Base-by-base conservation (phyloP, 306 rosid species). In the Fagus crenata region DNA sequence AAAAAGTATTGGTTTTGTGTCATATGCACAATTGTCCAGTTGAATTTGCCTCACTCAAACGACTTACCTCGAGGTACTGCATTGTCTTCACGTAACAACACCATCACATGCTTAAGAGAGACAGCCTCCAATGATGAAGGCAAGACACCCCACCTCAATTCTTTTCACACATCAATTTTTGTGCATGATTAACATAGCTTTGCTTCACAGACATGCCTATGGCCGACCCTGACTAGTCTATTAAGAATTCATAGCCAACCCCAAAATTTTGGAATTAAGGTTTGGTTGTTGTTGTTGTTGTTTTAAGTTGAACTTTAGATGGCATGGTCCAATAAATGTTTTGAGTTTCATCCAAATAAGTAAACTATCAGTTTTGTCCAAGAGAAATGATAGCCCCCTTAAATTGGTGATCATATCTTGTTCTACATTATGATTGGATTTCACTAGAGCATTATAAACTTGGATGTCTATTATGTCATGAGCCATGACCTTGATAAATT, bases 111-210 rank as follows among this genome's bases (percentile, higher is more conserved):
- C 80, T 77, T 89, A 78, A 40, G 76, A 74, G 93, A 88, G 53
- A 70, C 88, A 72, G 4, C 83, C 73, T 75, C 88, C 63, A 60
- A 22, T 31, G 88, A 61, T 64, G 86, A 90, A 85, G 77, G 96
- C 90, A 89, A 82, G 85, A 37, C 49, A 43, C 39, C 72, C 70
- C 70, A 59, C 40, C 80, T 75, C 39, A 61, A 18, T 73, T 71
- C 78, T 40, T 68, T 67, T 31, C 61, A 22, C 77, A 36, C 42
- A 37, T 56, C 36, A 49, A 51, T 56, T 73, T 9, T 73, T 55
- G 49, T 18, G 17, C 49, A 32, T 68, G 75, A 41, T 18, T 42
- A 22, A 13, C 69, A 37, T 39, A 8, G 39, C 11, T 78, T 58
- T 54, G 8, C 51, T 46, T 46, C 53, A 53, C 41, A 36, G 56